Evolutionary conservation across 805 yeast species (phyloP), one percentile per base, ranked within the genome.

Genomic region (Zygosaccharomyces kombuchaensis): DNA sequence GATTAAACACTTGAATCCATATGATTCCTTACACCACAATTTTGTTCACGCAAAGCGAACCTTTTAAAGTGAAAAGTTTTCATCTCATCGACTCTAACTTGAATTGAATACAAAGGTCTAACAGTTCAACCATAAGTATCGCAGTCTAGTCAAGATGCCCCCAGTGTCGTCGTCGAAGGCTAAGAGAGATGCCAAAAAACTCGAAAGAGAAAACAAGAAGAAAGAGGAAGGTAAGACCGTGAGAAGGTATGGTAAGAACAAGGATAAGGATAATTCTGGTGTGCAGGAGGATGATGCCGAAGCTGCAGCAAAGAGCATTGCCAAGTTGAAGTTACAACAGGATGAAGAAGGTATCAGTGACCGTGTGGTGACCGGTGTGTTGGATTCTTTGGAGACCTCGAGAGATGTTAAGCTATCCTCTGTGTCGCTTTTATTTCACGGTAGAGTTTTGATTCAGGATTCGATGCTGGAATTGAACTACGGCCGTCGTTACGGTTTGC

Each of bases 301-400:
- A 42, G 75, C 75, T 43, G 77, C 84, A 40, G 84, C 86, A 41
- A 80, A 83, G 51, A 87, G 81, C 65, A 81, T 93, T 62, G 85
- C 82, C 52, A 83, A 87, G 70, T 76, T 91, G 73, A 91, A 91
- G 70, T 73, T 90, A 65, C 99, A 91, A 73, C 84, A 85, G 66
- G 99, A 91, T 70, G 82, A 87, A 66, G 83, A 89, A 61, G 99
- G 99, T 57, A 64, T 91, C 47, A 87, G 96, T 37, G 99, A 91
- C 70, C 87, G 99, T 76, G 99, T 91, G 55, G 86, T 91, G 57
- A 91, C 99, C 36, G 99, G 99, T 77, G 99, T 93, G 38, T 75
- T 93, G 65, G 90, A 84, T 47, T 87, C 96, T 43, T 75, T 93
- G 65, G 78, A 68, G 34, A 90, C 97, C 23, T 88, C 97, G 13